Evolutionary conservation across 2,329 filamentous ascomycete species (phyloP).

Genomic region (Shiraia sp.): DNA sequence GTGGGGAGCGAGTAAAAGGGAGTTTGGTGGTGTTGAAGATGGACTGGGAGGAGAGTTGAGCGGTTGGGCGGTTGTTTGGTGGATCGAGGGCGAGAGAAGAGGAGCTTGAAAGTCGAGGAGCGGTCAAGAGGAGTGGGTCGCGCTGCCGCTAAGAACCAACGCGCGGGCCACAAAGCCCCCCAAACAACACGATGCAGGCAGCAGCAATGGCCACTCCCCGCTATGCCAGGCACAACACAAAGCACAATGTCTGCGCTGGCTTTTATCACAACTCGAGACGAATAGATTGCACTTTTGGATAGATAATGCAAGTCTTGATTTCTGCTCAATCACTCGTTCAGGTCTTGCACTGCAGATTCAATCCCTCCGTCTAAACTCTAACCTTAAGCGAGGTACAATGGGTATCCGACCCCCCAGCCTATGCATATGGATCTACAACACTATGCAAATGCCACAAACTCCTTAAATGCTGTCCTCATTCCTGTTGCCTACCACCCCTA

Average conservation of each 20-base stretch:
- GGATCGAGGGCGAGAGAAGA: conserved; percentile 34
- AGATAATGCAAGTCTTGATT: no score
- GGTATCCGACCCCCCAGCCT: no score
- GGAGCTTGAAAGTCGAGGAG: conserved; percentile 30
- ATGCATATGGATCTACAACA: no score
- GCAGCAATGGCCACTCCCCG: conserved; percentile 4
- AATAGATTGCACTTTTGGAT: no score
- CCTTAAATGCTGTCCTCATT: no score
- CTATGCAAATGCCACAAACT: no score
- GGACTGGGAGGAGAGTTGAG: conserved; percentile 30
- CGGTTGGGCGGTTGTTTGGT: conserved; percentile 30
- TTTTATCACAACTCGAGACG: no score
- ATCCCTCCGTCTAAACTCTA: no score
- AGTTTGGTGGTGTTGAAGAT: conserved; percentile 37
- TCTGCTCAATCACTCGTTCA: not conserved
- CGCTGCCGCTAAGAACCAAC: conserved; percentile 25
- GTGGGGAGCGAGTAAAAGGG: conserved; percentile 23
- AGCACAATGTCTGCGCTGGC: no score
- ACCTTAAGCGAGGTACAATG: no score
- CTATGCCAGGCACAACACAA: not conserved
- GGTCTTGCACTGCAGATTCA: no score
- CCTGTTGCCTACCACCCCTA: not conserved
- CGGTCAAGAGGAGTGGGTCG: conserved; percentile 30
- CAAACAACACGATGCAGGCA: conserved; percentile 23
- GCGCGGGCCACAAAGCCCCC: conserved; percentile 2